A percentile compares a stretch with the other conserved stretches of the same genome.
Evolutionary conservation across 768 basidiomycete genomes (phyloP).

Genomic region (Cystobasidium onofrii): DNA sequence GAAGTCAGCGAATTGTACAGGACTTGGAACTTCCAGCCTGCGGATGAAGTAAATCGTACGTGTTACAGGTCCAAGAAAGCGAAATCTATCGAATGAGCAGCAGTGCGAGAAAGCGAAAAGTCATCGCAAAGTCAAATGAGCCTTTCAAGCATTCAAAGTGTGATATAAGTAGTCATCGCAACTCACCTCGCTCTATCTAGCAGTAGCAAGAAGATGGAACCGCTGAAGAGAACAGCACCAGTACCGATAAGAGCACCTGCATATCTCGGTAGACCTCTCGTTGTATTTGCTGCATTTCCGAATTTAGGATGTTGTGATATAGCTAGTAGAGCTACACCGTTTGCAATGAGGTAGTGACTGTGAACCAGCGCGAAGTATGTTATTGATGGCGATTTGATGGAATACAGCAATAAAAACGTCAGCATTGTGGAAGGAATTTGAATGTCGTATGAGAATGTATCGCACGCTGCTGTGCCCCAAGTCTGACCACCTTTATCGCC

Average conservation of each 20-base stretch:
- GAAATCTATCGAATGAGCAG: conserved; percentile 6
- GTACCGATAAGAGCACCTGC: conserved; percentile 23
- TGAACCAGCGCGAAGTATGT: not conserved
- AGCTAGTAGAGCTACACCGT: conserved; percentile 29
- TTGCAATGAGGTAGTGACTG: conserved; percentile 27
- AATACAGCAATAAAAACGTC: not conserved
- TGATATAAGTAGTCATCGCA: not conserved
- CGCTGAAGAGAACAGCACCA: conserved; percentile 25
- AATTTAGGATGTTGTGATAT: conserved; percentile 29
- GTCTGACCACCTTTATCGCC: conserved; percentile 26
- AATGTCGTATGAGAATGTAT: not conserved
- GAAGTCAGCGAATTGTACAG: no score
- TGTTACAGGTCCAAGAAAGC: conserved; percentile 19
- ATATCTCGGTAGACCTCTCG: conserved; percentile 10
- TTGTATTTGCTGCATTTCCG: not conserved
- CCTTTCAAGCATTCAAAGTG: not conserved
- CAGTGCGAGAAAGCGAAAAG: not conserved
- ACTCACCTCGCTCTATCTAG: conserved; percentile 19
- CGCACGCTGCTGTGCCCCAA: conserved; percentile 22
- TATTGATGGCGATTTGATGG: not conserved
- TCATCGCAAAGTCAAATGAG: not conserved
- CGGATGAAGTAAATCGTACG: not conserved
- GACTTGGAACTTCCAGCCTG: no score
- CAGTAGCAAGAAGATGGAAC: conserved; percentile 29
- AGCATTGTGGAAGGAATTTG: not conserved